Percentiles rank a stretch among this genome's conserved stretches.
phyloP scores from a whole-genome alignment of 768 basidiomycete genomes.

The Melanogaster broomeanus region DNA sequence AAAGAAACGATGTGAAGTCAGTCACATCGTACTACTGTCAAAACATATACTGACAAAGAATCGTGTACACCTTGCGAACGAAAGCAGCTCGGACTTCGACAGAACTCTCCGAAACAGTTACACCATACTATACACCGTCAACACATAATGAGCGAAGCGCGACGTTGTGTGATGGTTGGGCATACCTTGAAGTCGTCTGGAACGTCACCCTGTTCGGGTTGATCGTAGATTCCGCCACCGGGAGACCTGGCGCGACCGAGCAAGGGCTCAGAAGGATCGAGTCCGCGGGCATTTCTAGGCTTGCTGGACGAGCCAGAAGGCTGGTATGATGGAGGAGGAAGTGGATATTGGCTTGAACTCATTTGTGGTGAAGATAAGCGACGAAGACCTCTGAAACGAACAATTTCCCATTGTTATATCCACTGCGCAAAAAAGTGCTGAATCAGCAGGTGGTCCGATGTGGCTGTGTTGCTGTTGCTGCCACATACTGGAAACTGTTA shows the following conservation, averaged over 20 bases:
- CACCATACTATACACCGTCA: conserved; percentile 61
- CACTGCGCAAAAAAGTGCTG: conserved; percentile 16
- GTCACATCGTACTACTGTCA: background rate
- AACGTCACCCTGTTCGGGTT: conserved; percentile 70
- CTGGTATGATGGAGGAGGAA: conserved; percentile 61
- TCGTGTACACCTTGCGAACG: conserved; percentile 88
- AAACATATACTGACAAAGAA: conserved; percentile 67
- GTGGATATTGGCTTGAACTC: conserved; percentile 56
- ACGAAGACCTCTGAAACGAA: conserved; percentile 8
- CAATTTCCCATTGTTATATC: conserved; percentile 14
- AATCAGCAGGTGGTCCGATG: no score
- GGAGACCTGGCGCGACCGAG: conserved; percentile 49
- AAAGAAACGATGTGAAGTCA: conserved; percentile 5
- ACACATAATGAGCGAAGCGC: conserved; percentile 5
- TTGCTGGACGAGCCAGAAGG: conserved; percentile 41
- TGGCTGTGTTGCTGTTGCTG: no score
- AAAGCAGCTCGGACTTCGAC: conserved; percentile 82
- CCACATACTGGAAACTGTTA: no score
- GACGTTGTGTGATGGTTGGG: background rate
- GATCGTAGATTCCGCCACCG: conserved; percentile 65
- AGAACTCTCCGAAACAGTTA: conserved; percentile 75
- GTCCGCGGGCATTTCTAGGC: conserved; percentile 34
- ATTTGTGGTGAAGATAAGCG: conserved; percentile 41
- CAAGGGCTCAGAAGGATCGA: conserved; percentile 55
- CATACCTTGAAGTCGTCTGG: conserved; percentile 94